These are phyloP conservation scores for Aspergillus taichungensis DNA, from an alignment of 495 filamentous ascomycete species.

Conservation along the genomic window DNA sequence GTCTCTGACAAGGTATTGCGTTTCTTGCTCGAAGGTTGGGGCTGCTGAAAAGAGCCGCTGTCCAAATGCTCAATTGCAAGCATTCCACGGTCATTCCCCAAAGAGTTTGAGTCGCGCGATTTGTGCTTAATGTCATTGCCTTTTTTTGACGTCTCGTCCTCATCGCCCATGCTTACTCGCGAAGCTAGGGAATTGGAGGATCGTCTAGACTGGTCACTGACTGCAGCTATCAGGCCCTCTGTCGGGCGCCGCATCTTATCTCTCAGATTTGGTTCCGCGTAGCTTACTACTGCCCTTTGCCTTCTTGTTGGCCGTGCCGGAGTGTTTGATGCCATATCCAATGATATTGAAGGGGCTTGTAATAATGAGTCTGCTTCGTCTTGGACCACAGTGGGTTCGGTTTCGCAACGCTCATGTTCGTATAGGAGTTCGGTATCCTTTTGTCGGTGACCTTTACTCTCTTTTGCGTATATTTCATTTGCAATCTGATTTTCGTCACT, in stretches of 20 bases:
- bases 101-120: slow-evolving; percentile 3
- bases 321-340: slow-evolving; percentile 22
- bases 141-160: slow-evolving; percentile 3
- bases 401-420: too few relatives aligned
- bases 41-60: slow-evolving; percentile 4
- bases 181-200: slow-evolving; percentile 20
- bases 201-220: slow-evolving; percentile 41
- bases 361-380: background rate
- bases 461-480: too few relatives aligned
- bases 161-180: slow-evolving; percentile 13
- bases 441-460: too few relatives aligned
- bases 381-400: too few relatives aligned
- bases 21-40: slow-evolving; percentile 10
- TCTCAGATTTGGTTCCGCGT: slow-evolving; percentile 75
- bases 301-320: slow-evolving; percentile 54
- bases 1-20: slow-evolving; percentile 22
- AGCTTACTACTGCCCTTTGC: slow-evolving; percentile 60
- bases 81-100: slow-evolving; percentile 2
- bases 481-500: too few relatives aligned
- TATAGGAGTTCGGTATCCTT: too few relatives aligned
- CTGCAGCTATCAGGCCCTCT: slow-evolving; percentile 65
- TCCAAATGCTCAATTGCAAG: background rate
- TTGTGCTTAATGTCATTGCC: background rate
- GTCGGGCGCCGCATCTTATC: slow-evolving; percentile 83
- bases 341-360: slow-evolving; percentile 7